Base-by-base conservation (phyloP, 2,329 filamentous ascomycete genomes). In the Microcera coccophila region DNA sequence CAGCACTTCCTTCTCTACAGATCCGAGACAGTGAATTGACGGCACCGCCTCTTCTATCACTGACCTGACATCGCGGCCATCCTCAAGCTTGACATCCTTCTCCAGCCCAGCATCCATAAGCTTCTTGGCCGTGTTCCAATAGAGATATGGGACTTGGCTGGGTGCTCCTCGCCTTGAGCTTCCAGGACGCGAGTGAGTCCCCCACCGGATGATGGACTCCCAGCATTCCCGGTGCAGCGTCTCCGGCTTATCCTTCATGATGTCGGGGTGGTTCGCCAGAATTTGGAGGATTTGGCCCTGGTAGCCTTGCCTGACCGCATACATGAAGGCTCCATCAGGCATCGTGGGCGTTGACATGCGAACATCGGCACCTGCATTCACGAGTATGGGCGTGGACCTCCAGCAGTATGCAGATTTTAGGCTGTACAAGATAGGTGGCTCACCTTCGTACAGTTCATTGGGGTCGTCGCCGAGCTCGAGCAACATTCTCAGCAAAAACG, bases 311-410 rank as follows among this genome's bases (percentile, higher is more conserved):
- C 48, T 53, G 43, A 59, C 54, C 10, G 50, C 50, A 44, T 53
- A 59, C 47, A 59, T 59, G 33, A 59, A 54, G 26, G 56, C 56
- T 5, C 56, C 56, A 15, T 59, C 50, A 20, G 56, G 56, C 56
- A 59, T 59, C 4, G 52, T 39, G 18, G 37, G 39, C 10, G 56
- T 59, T 1, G 44, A 11, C 54, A 59, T 54, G 29, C 57, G 31
- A 20, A 59, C 47, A 18, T 59, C 52, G 12, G 56, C 56, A 3
- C 56, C 56, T 0, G 48, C 53, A 14, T 55, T 56, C n/a, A 59
- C 53, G 26, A 59, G 45, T 9, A 56, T 50, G 2, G 56, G 55
- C 12, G 56, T 59, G n/a, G 56, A 56, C 28, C 55, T 46, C 56
- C 55, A 59, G 38, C 54, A 59, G 36, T 48, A 57, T 3, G 45